phyloP scores from a whole-genome alignment of 2,329 filamentous ascomycete species.

The Proliferodiscus dingleyae region DNA sequence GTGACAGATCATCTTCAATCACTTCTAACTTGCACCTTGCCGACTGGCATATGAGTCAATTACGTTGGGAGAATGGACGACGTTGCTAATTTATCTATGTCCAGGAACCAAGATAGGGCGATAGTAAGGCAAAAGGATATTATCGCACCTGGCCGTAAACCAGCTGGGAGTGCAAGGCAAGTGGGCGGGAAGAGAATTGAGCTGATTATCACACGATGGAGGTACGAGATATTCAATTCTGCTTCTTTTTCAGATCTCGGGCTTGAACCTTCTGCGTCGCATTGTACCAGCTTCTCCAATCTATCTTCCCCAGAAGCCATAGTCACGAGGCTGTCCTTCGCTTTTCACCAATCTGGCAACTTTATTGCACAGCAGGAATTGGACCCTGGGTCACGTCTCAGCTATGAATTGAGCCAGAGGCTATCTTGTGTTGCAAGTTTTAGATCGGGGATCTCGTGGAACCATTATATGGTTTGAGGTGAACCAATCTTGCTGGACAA shows the following conservation, averaged over 20 bases:
- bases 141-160: too few relatives aligned
- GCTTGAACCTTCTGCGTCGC: neutral
- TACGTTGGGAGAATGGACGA: neutral
- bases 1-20: neutral
- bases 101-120: neutral
- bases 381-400: neutral
- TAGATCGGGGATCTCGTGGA: constrained; percentile 11
- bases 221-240: constrained; percentile 7
- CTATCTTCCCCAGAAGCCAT: neutral
- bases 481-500: constrained; percentile 7
- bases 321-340: neutral
- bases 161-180: too few relatives aligned
- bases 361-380: neutral
- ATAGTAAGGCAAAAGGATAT: neutral
- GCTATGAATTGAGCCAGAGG: neutral
- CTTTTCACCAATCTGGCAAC: neutral
- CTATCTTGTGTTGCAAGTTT: neutral
- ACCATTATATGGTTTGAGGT: constrained; percentile 20
- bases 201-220: constrained; percentile 6
- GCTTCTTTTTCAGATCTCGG: neutral
- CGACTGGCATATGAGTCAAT: neutral
- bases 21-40: neutral
- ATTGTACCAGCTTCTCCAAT: neutral
- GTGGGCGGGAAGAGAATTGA: too few relatives aligned
- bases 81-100: neutral